phyloP scores from a whole-genome alignment of 257 asterid genomes.

The Mitragyna speciosa region DNA sequence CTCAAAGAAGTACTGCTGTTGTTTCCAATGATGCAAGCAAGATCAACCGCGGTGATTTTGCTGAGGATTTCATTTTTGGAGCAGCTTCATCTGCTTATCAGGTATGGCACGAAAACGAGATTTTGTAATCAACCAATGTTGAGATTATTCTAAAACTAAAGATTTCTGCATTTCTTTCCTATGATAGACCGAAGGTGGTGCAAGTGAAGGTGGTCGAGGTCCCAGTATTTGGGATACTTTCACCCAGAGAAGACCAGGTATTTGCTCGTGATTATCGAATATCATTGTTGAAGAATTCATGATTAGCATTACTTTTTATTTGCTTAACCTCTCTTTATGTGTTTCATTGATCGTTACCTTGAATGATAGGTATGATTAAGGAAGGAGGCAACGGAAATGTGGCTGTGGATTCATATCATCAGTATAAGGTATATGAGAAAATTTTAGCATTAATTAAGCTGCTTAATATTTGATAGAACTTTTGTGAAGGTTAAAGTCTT shows the following conservation, averaged over 20 bases:
- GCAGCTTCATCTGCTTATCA: slow-evolving; percentile 12
- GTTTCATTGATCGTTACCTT: too few relatives aligned
- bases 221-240: slow-evolving; percentile 35
- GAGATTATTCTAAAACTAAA: too few relatives aligned
- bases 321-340: too few relatives aligned
- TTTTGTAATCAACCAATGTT: too few relatives aligned
- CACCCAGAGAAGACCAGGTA: slow-evolving; percentile 18
- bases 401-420: slow-evolving; percentile 28
- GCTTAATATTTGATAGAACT: not conserved
- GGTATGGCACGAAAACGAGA: not conserved
- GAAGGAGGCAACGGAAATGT: slow-evolving; percentile 26
- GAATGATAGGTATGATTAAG: slow-evolving; percentile 17
- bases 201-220: slow-evolving; percentile 28
- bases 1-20: not conserved
- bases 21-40: not conserved
- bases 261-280: too few relatives aligned
- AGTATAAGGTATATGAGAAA: slow-evolving; percentile 17
- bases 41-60: not conserved
- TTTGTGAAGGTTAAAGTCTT: not conserved
- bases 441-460: too few relatives aligned
- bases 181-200: slow-evolving; percentile 32
- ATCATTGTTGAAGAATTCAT: too few relatives aligned
- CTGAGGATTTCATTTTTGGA: not conserved
- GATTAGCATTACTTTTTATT: too few relatives aligned
- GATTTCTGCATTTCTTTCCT: not conserved